Conservation (phyloP, 768 basidiomycete species). For the Collybia sp. region DNA sequence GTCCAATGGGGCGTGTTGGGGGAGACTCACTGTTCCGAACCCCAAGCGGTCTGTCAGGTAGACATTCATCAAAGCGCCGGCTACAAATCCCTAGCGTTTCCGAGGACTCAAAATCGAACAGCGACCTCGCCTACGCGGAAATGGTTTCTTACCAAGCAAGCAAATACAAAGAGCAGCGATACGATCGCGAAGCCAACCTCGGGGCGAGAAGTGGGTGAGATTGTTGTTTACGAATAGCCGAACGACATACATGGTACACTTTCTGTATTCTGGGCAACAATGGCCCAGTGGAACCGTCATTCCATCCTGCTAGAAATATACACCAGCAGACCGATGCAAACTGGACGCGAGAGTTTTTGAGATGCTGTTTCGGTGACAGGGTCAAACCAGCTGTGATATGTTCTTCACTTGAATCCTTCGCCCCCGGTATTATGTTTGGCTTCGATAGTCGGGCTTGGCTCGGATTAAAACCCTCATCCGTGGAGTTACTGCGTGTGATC, state of each 20-base stretch:
- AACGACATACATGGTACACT: slow-evolving; percentile 37
- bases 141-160: slow-evolving; percentile 21
- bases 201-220: slow-evolving; percentile 8
- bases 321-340: slow-evolving; percentile 37
- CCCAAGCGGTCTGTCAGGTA: slow-evolving; percentile 30
- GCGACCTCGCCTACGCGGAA: not conserved
- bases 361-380: not conserved
- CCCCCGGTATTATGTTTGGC: no score
- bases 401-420: no score
- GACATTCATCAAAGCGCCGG: slow-evolving; percentile 34
- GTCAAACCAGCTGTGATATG: not conserved
- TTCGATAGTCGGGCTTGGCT: no score
- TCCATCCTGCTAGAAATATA: slow-evolving; percentile 53
- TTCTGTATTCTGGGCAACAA: slow-evolving; percentile 55
- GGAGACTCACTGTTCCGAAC: slow-evolving; percentile 34
- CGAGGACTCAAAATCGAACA: not conserved
- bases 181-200: slow-evolving; percentile 44
- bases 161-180: slow-evolving; percentile 42
- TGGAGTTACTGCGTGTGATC: no score
- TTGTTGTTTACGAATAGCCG: slow-evolving; percentile 21
- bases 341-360: slow-evolving; percentile 23
- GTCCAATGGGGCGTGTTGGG: not conserved
- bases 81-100: slow-evolving; percentile 30
- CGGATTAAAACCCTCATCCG: no score
- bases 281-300: slow-evolving; percentile 56